Conservation (phyloP, 2,329 filamentous ascomycete genomes). For the Neonectria punicea region DNA sequence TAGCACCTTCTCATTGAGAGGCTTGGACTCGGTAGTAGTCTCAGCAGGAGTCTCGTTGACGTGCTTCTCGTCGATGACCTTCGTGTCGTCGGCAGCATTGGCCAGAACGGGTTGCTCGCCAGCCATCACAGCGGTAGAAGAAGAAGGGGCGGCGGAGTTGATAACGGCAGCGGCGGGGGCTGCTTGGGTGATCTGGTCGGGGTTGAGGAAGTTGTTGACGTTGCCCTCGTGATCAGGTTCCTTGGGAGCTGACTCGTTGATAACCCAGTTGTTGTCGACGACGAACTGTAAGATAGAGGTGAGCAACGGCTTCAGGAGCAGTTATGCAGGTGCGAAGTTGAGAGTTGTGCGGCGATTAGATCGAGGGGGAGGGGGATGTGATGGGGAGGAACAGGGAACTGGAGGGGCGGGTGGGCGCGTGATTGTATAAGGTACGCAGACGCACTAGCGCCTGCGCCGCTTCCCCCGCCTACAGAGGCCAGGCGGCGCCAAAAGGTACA, state of each 20-base stretch:
- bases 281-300: slow-evolving; percentile 75
- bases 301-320: slow-evolving; percentile 32
- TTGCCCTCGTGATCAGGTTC: slow-evolving; percentile 87
- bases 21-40: slow-evolving; percentile 59
- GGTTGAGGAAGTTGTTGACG: slow-evolving; percentile 90
- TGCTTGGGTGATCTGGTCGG: slow-evolving; percentile 71
- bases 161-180: slow-evolving; percentile 63
- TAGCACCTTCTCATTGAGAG: slow-evolving; percentile 1
- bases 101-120: slow-evolving; percentile 64
- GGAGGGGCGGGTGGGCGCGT: slow-evolving; percentile 30
- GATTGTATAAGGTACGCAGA: slow-evolving; percentile 43
- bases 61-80: slow-evolving; percentile 21
- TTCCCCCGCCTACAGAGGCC: background rate
- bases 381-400: slow-evolving; percentile 11
- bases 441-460: slow-evolving; percentile 36
- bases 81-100: slow-evolving; percentile 27
- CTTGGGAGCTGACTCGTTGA: slow-evolving; percentile 81
- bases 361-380: slow-evolving; percentile 3
- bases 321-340: slow-evolving; percentile 23
- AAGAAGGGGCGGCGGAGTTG: slow-evolving; percentile 75
- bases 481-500: slow-evolving; percentile 30
- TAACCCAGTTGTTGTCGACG: slow-evolving; percentile 90
- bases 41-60: slow-evolving; percentile 46
- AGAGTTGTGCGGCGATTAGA: slow-evolving; percentile 30
- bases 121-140: slow-evolving; percentile 77